Base-by-base conservation (phyloP, 495 filamentous ascomycete genomes). In the Penicillium lagena region DNA sequence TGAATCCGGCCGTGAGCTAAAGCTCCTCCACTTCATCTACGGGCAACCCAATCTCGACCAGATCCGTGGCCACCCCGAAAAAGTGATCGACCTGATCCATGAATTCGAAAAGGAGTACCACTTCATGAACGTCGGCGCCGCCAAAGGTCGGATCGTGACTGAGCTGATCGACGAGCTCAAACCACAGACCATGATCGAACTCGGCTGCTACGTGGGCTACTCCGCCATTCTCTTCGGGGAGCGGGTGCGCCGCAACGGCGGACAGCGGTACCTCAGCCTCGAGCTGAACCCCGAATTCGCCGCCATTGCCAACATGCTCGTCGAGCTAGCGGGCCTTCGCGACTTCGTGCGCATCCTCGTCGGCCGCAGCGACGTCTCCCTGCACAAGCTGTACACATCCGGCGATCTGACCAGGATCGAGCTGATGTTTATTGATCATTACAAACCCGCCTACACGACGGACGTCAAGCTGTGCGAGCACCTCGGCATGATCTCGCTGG, bases 191-290 rank as follows among this genome's bases (percentile, higher is more conserved):
- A 85, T 90, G 71, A 77, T 93, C 38, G 88, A 94, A 59, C 75
- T 91, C 4, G 88, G 88, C 34, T 83, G 85, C 38, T 94, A 90
- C 63, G 70, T 89, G 29, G 88, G 88, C 35, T 93, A 90, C 67
- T 88, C 84, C 0, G 79, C 81, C 35, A 80, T 89, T 40, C 66
- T 86, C 7, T 89, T 89, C 51, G 83, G 76, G 28, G 72, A 78
- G 10, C 78, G 82, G 3, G 58, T 86, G 3, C 71, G 73, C 29
- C 64, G 73, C 12, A 72, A 71, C 13, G 80, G 81, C 12, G 81
- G 83, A 6, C 67, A 73, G 51, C 60, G 66, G 28, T 89, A 86
- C 56, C 79, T 73, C 51, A 83, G 79, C 55, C 64, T 89, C 0
- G 86, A 90, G 49, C 59, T 77, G 49, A 82, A 81, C 51, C 79